Evolutionary conservation across 78 protist genomes (phyloP), one percentile per base, ranked within the genome.

Genomic region (Dictyostelium purpureum): DNA sequence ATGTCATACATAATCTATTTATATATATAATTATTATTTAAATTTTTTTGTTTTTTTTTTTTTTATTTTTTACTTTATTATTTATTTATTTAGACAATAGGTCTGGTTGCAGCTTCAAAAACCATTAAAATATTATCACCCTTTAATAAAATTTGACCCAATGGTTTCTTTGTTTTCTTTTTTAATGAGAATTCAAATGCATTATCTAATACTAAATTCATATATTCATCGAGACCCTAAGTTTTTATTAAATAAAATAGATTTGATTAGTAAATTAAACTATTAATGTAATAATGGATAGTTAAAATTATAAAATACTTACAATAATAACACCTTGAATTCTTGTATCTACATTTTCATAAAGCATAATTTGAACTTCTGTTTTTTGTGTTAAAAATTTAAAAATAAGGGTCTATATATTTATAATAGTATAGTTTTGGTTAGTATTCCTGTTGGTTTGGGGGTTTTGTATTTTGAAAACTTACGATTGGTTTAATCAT

Each of bases 141-240:
- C 75, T 97, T 97, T 35, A 98, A 96, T 51, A 98, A 52, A n/a
- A 97, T 96, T 38, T 96, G 38, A 31, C 98, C 99, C 6, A 97
- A 45, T 57, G 90, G 65, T 67, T 93, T 96, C 37, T 96, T 77
- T 16, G 96, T 90, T 77, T 95, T 93, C 94, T 94, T 96, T 93
- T 98, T 98, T 54, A 81, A 11, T 56, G 65, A 26, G 4, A 97
- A 12, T 77, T 98, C 99, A 85, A 87, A 96, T 21, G 99, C 98
- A 37, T 98, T 95, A 83, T 97, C 99, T 12, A 98, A 89, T 63
- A 96, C 97, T 45, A 98, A 89, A 79, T 98, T 98, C 99, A 98
- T 98, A 96, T 95, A 98, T 90, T 98, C 99, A 79, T 98, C 99
- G 24, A 98, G 96, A 51, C 99, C 99, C 98, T 96, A 88, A 61